Base-by-base conservation (phyloP, 805 yeast genomes). In the Scheffersomyces amazonensis region DNA sequence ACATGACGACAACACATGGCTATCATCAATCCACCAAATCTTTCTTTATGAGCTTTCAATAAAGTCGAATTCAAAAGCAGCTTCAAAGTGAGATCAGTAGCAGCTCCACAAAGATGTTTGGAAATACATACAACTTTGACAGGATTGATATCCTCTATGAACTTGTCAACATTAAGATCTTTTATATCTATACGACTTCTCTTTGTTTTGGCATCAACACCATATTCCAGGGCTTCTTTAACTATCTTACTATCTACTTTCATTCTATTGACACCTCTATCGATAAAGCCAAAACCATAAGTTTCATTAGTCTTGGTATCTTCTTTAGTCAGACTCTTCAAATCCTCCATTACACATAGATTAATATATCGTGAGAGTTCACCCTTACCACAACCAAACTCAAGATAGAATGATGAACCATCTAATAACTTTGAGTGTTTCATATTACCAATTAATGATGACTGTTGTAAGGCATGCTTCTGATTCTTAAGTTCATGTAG, bases 1-100 rank as follows among this genome's bases (percentile, higher is more conserved):
- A 82, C 81, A 53, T 89, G 97, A 39, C 97, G 73, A 58, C 97
- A 89, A 55, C 97, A 89, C 87, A 90, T 83, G 18, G 97, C 97
- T 22, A 89, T 87, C 20, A 86, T 62, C 44, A 85, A 60, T 0
- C 93, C 95, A 3, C 60, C 57, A 34, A 79, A 64, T 27, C 31
- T 28, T 15, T 17, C 13, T 7, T 24, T 31, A 27, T 27, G 5
- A n/a, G 41, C 40, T 8, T 37, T 32, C 16, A 44, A 33, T 1
- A 69, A 42, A 10, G 56, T 47, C 0, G 69, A 54, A 41, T 75
- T 73, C 32, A 71, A 43, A 2, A 88, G 56, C 60, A 88, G 83
- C 47, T 79, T 70, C 18, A 90, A 59, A 0, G 96, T 84, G 35
- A 89, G 64, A 56, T 89, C 97, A 0, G 96, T 90, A 1, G 97